A percentile compares a stretch with the other conserved stretches of the same genome.
Conservation (phyloP, 2,329 filamentous ascomycete species). For the Geosmithia putterillii region DNA sequence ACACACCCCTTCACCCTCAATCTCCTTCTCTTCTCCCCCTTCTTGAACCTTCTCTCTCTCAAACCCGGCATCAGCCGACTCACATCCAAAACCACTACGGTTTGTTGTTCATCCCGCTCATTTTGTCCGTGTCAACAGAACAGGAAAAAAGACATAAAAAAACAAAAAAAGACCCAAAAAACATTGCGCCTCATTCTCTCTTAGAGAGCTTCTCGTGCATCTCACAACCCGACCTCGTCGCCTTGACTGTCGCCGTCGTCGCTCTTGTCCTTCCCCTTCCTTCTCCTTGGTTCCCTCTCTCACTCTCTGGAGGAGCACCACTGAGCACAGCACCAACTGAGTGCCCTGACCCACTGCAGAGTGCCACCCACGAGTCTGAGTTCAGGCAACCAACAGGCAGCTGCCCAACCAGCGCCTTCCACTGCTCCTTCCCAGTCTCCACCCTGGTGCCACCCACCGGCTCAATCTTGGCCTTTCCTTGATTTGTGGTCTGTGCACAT, state of each 20-base stretch:
- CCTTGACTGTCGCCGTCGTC: no score
- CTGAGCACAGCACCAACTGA: background rate
- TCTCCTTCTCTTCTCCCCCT: background rate
- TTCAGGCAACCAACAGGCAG: slow-evolving; percentile 1
- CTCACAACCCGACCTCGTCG: no score
- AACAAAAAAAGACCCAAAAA: background rate
- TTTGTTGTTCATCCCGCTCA: background rate
- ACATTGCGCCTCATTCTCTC: background rate
- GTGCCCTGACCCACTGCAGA: no score
- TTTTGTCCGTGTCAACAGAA: background rate
- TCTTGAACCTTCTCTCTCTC: background rate
- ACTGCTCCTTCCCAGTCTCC: background rate
- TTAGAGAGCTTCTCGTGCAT: background rate
- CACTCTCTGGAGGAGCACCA: background rate
- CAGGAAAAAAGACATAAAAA: background rate
- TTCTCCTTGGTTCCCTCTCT: background rate
- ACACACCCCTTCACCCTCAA: background rate
- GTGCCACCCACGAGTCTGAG: no score
- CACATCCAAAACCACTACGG: background rate
- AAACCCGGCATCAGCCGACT: background rate
- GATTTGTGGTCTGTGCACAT: slow-evolving; percentile 1
- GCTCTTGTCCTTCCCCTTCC: background rate
- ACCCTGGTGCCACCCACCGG: background rate
- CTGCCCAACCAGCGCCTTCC: background rate
- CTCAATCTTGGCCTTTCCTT: background rate